Evolutionary conservation across 78 protist species (phyloP), one percentile per base, ranked within the genome.

Genomic region (Guillardia theta): DNA sequence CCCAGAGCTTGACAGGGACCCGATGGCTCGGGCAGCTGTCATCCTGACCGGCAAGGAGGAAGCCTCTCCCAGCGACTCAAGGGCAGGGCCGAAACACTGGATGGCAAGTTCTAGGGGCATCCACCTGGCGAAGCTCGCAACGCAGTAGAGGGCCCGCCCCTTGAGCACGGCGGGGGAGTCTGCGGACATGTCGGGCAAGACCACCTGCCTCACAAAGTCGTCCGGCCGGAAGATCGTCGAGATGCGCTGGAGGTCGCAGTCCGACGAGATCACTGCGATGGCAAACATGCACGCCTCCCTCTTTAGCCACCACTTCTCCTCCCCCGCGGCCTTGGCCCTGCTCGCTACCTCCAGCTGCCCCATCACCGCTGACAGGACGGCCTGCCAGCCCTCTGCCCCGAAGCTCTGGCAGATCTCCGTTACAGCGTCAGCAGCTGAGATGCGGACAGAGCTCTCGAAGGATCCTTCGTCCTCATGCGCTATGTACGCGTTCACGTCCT

Each of bases 401-500:
- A 70, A 70, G 41, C 83, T 70, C 8, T 70, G 46, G 83, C 83
- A 70, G 45, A 70, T 33, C 83, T 70, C 83, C 45, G 83, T 10
- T 15, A 70, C 36, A 3, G 36, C 83, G 36, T 70, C 45, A 0
- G 83, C 83, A 0, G 83, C 83, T 4, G 83, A 70, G 33, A 70
- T 70, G 83, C 83, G 83, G 33, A 70, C 83, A 18, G 36, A 22
- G 41, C 36, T 70, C 41, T 70, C 83, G 83, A 70, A 70, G 36
- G 45, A 33, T 12, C 83, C 41, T 43, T 24, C 33, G 83, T 70
- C 83, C 83, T 70, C 83, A 43, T 70, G 83, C 22, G 83, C 83
- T 4, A 70, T 70, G 41, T 70, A 70, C 46, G 83, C 83, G 83
- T 70, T 70, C 83, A 70, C 83, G 83, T 70, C 83, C 83, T 12